Evolutionary conservation across 805 yeast genomes (phyloP).

Genomic region (Wickerhamiella allomyrinae): DNA sequence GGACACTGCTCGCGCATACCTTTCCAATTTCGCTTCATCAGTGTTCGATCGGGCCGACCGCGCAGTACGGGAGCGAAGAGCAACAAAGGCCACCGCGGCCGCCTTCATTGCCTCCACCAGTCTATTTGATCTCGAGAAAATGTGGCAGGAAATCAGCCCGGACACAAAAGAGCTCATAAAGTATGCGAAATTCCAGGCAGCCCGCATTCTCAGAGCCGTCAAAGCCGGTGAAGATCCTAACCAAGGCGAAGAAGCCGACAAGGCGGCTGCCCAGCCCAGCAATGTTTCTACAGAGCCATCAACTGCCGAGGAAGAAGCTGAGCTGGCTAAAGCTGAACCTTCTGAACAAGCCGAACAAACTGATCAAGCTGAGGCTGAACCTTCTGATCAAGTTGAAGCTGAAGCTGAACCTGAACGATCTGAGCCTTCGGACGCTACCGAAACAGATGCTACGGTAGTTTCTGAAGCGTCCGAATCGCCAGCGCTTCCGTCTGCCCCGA

Average conservation of each 20-base stretch:
- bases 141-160: slow-evolving; percentile 8
- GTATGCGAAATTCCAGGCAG: slow-evolving; percentile 50
- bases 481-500: neutral
- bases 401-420: no score
- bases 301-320: slow-evolving; percentile 5
- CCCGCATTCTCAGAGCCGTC: slow-evolving; percentile 38
- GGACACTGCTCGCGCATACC: slow-evolving; percentile 40
- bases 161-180: slow-evolving; percentile 26
- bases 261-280: slow-evolving; percentile 8
- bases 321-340: slow-evolving; percentile 1
- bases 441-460: neutral
- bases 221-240: slow-evolving; percentile 44
- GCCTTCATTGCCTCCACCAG: slow-evolving; percentile 41
- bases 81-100: slow-evolving; percentile 34
- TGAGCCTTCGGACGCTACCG: slow-evolving; percentile 6
- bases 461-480: neutral
- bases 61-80: slow-evolving; percentile 33
- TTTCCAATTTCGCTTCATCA: slow-evolving; percentile 41
- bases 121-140: slow-evolving; percentile 38
- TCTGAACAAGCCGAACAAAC: neutral
- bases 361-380: neutral
- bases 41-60: slow-evolving; percentile 41
- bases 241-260: slow-evolving; percentile 32
- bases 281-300: neutral
- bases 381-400: slow-evolving; percentile 4